Percentiles rank a stretch among this genome's conserved stretches.
Evolutionary conservation across 768 basidiomycete genomes (phyloP).

Genomic region (Infundibulicybe gibba): DNA sequence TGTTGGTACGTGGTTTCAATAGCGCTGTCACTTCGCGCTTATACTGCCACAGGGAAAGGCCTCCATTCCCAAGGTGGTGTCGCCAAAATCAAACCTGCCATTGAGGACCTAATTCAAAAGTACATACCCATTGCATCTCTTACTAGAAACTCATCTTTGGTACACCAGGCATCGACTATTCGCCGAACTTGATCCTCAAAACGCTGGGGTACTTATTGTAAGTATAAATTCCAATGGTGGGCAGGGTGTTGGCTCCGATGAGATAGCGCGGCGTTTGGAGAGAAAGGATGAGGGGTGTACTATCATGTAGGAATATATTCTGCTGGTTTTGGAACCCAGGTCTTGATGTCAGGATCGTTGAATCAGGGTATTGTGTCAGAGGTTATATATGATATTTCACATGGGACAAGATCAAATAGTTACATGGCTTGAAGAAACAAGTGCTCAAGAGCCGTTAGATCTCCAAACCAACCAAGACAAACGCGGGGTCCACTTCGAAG

Average conservation of each 20-base stretch:
- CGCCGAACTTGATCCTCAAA: slow-evolving; percentile 74
- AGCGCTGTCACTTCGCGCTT: not conserved
- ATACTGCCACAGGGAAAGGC: slow-evolving; percentile 62
- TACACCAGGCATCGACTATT: slow-evolving; percentile 62
- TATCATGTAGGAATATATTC: slow-evolving; percentile 52
- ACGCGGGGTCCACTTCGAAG: slow-evolving; percentile 71
- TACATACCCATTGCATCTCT: slow-evolving; percentile 23
- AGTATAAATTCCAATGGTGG: slow-evolving; percentile 44
- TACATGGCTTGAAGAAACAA: too few relatives aligned
- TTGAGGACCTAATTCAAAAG: slow-evolving; percentile 85
- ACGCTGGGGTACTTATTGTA: slow-evolving; percentile 83
- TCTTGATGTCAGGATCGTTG: too few relatives aligned
- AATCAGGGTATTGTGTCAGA: too few relatives aligned
- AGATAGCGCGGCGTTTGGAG: slow-evolving; percentile 53
- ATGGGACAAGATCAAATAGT: too few relatives aligned
- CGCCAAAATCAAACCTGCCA: slow-evolving; percentile 90
- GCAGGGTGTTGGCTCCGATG: slow-evolving; percentile 48
- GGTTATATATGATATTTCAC: too few relatives aligned
- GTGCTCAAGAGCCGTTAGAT: slow-evolving; percentile 42
- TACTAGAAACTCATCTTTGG: not conserved
- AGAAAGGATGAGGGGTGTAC: slow-evolving; percentile 53
- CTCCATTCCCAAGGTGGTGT: slow-evolving; percentile 73
- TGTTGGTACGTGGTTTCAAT: slow-evolving; percentile 56
- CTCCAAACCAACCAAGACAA: slow-evolving; percentile 84
- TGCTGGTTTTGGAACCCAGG: too few relatives aligned